A percentile compares a stretch with the other conserved stretches of the same genome.
phyloP scores from a whole-genome alignment of 2,329 filamentous ascomycete genomes.

The Ceratocystis destructans region DNA sequence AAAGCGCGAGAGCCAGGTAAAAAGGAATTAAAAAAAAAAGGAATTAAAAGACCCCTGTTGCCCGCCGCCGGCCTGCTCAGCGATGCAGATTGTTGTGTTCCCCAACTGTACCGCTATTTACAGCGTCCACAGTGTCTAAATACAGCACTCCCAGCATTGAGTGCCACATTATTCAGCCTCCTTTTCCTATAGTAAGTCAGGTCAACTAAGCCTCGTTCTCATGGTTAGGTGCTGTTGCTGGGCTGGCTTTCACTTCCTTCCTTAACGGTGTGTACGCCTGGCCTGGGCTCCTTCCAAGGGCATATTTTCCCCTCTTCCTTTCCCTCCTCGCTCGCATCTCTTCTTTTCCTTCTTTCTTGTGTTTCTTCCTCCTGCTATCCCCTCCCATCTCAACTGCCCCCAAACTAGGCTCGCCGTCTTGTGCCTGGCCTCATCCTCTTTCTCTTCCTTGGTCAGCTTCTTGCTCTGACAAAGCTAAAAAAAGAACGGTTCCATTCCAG shows the following conservation, averaged over 20 bases:
- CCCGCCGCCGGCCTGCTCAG: not conserved
- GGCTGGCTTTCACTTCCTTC: not conserved
- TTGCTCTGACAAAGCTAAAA: not conserved
- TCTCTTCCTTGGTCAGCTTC: not conserved
- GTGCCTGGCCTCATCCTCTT: not conserved
- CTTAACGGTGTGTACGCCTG: not conserved
- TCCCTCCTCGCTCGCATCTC: slow-evolving; percentile 16
- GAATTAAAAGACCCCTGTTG: not conserved
- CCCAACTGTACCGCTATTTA: not conserved
- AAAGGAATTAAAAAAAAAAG: not conserved
- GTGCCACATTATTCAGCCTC: not conserved
- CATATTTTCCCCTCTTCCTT: slow-evolving; percentile 10
- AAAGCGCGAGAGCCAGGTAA: not conserved
- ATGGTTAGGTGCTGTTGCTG: not conserved
- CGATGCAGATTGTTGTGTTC: not conserved
- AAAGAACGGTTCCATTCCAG: not conserved
- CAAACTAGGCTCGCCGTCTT: not conserved
- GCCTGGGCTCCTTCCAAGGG: not conserved
- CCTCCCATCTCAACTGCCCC: not conserved
- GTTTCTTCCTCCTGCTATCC: not conserved
- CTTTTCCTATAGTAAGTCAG: not conserved
- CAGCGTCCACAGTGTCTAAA: not conserved
- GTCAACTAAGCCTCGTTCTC: not conserved
- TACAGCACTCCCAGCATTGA: not conserved
- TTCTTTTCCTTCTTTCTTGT: slow-evolving; percentile 19